These are phyloP conservation scores for Phaeosphaeria sp. DNA, from an alignment of 2,329 filamentous ascomycete species.

Conservation along the genomic window DNA sequence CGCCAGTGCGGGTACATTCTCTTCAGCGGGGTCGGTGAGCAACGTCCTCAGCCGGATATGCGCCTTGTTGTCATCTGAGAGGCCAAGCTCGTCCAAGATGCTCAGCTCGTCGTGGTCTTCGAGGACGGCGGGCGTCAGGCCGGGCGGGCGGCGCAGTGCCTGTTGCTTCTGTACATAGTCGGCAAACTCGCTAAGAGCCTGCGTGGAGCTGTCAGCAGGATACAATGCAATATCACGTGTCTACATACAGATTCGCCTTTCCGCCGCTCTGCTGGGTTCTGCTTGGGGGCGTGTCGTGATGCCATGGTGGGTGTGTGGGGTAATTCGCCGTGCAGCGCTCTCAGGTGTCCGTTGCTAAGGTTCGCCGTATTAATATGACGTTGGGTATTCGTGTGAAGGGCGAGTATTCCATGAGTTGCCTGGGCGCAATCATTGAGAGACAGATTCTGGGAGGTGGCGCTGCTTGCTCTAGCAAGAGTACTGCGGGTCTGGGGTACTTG, in stretches of 20 bases:
- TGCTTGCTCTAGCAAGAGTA: conserved; percentile 13
- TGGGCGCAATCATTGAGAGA: conserved; percentile 37
- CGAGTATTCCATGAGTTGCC: conserved; percentile 43
- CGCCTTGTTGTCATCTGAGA: conserved; percentile 72
- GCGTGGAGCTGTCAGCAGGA: conserved; percentile 2
- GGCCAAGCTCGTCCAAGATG: conserved; percentile 79
- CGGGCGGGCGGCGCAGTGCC: conserved; percentile 63
- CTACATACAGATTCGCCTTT: conserved; percentile 80
- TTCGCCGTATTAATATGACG: conserved; percentile 34
- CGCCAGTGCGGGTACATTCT: conserved; percentile 67
- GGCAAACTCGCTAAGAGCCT: conserved; percentile 93
- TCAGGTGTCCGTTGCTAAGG: conserved; percentile 27
- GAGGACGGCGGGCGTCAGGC: conserved; percentile 41
- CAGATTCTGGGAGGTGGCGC: conserved; percentile 18
- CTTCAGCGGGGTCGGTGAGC: conserved; percentile 66
- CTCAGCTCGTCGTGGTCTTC: conserved; percentile 89
- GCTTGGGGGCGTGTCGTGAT: conserved; percentile 56
- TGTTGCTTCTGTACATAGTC: conserved; percentile 98
- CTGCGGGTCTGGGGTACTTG: conserved; percentile 22
- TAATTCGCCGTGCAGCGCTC: conserved; percentile 3
- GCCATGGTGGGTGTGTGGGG: conserved; percentile 35
- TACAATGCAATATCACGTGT: not conserved
- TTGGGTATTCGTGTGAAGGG: conserved; percentile 24
- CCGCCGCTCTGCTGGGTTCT: conserved; percentile 77
- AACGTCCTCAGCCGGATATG: conserved; percentile 74